These are phyloP conservation scores for Paramecium sonneborni DNA, from an alignment of 73 alveolate genomes.

Conservation along the genomic window DNA sequence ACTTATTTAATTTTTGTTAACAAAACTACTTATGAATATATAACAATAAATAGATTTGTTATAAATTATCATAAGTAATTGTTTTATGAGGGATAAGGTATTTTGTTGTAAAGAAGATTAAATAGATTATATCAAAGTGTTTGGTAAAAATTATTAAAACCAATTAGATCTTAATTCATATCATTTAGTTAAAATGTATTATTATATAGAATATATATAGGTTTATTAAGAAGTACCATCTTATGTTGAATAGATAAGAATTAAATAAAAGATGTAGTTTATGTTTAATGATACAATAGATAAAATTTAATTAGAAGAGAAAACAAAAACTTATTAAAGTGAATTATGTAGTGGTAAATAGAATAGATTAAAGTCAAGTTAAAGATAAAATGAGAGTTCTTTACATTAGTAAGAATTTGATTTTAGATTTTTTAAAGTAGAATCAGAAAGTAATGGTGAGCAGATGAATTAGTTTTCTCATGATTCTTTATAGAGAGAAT, in stretches of 20 bases:
- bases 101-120: background rate
- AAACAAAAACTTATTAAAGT: background rate
- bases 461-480: background rate
- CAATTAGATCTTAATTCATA: background rate
- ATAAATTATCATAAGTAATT: background rate
- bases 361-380: background rate
- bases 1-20: slow-evolving; percentile 15
- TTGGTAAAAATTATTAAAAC: background rate
- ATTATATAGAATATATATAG: background rate
- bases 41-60: background rate
- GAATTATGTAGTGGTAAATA: background rate
- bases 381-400: background rate
- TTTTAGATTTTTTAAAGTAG: background rate
- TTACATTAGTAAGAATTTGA: background rate
- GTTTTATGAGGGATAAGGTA: background rate
- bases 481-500: background rate
- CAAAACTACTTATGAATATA: slow-evolving; percentile 40
- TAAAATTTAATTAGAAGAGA: background rate
- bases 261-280: background rate
- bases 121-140: background rate
- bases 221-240: background rate
- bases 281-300: background rate
- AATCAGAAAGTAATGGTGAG: background rate
- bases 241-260: background rate
- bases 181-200: background rate